Evolutionary conservation across 2,329 filamentous ascomycete genomes (phyloP).

Genomic region (Daldinia sp.): DNA sequence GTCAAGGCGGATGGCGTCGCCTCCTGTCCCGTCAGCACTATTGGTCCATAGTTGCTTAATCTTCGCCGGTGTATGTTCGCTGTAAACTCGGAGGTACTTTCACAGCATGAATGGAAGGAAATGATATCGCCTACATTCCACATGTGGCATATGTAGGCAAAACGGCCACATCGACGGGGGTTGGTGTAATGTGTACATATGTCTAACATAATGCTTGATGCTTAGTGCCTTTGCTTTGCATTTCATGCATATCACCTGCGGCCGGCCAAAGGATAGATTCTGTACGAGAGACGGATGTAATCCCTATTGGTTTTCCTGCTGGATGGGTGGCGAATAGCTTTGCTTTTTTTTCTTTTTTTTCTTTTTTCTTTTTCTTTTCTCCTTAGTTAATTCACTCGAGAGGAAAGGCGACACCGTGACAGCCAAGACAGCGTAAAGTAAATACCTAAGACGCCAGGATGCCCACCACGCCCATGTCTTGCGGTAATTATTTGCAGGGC

Average conservation of each 20-base stretch:
- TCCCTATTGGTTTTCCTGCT: conserved; percentile 13
- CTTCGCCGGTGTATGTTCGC: background rate
- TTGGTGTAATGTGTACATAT: background rate
- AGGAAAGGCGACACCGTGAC: too few species aligned
- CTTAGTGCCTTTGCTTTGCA: background rate
- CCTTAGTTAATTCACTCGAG: too few species aligned
- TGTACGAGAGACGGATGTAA: background rate
- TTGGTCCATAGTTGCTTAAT: background rate
- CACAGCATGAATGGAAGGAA: background rate
- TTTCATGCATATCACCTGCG: conserved; percentile 1
- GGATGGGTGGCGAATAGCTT: background rate
- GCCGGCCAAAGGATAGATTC: background rate
- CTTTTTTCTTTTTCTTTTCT: too few species aligned
- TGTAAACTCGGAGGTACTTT: background rate
- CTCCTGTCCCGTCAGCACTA: background rate
- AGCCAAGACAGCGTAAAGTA: background rate
- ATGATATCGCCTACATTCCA: background rate
- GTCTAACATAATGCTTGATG: background rate
- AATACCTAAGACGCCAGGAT: background rate
- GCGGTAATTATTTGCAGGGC: conserved; percentile 27
- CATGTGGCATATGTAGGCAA: background rate
- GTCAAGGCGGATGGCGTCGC: background rate
- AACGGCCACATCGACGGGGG: background rate
- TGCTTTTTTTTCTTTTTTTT: background rate
- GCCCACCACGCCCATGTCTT: conserved; percentile 13